Conservation (phyloP, 257 asterid genomes). For the Gynochthodes officinalis region DNA sequence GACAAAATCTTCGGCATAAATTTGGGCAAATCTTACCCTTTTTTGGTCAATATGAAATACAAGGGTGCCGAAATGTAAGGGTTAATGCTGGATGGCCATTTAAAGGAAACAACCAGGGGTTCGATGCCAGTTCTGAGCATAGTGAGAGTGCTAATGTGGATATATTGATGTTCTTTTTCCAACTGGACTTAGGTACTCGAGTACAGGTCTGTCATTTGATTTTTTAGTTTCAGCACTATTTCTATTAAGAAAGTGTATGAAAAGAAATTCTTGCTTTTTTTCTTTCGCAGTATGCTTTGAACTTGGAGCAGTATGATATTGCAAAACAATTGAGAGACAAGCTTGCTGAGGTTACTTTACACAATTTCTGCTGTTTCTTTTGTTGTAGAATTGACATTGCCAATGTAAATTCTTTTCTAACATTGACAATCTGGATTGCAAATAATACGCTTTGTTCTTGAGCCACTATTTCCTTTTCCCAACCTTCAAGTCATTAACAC, state of each 20-base stretch:
- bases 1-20: slow-evolving; percentile 34
- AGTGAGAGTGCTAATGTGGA: slow-evolving; percentile 91
- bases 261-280: not conserved
- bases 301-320: slow-evolving; percentile 87
- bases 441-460: not conserved
- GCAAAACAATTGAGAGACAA: slow-evolving; percentile 90
- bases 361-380: not conserved
- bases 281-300: slow-evolving; percentile 80
- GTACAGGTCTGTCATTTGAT: slow-evolving; percentile 62
- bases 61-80: slow-evolving; percentile 45
- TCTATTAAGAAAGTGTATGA: not conserved
- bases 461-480: not conserved
- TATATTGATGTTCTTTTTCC: slow-evolving; percentile 91
- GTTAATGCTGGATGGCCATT: slow-evolving; percentile 85
- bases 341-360: slow-evolving; percentile 68
- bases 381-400: not conserved
- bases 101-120: slow-evolving; percentile 57
- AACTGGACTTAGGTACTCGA: slow-evolving; percentile 90
- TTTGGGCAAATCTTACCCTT: slow-evolving; percentile 33
- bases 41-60: slow-evolving; percentile 24
- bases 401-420: not conserved
- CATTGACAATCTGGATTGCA: not conserved
- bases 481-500: not conserved
- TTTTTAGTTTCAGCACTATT: slow-evolving; percentile 1
- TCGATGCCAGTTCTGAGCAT: slow-evolving; percentile 70